Evolutionary conservation across 345 rosid genomes (phyloP).

Genomic region (Atalantia buxifolia): DNA sequence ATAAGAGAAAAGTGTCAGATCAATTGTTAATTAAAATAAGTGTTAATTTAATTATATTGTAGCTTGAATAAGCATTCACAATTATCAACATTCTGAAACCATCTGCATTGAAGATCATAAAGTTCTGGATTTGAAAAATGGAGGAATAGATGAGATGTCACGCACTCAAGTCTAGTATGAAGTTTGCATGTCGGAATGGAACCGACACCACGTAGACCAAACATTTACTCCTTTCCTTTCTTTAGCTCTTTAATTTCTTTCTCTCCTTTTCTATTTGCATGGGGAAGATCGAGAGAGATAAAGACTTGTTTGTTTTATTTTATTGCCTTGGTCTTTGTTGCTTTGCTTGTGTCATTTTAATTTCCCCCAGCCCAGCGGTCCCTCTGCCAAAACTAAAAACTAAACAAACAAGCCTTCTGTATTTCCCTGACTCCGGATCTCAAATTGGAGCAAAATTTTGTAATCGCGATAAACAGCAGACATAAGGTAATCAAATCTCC

Average conservation of each 20-base stretch:
- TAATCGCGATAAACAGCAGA: background rate
- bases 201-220: slow-evolving; percentile 26
- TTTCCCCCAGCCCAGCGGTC: background rate
- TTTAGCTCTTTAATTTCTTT: background rate
- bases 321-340: background rate
- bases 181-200: slow-evolving; percentile 20
- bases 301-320: background rate
- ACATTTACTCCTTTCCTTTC: slow-evolving; percentile 4
- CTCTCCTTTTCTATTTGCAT: background rate
- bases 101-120: background rate
- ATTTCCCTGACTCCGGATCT: background rate
- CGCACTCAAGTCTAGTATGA: slow-evolving; percentile 8
- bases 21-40: background rate
- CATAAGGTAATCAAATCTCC: no score
- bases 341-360: background rate
- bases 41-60: background rate
- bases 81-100: slow-evolving; percentile 6
- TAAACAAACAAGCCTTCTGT: background rate
- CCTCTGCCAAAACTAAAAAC: background rate
- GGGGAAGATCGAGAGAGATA: slow-evolving; percentile 5
- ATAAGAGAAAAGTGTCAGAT: background rate
- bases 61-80: background rate
- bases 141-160: slow-evolving; percentile 17
- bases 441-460: background rate
- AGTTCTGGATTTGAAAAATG: background rate